Evolutionary conservation across 2,329 filamentous ascomycete genomes (phyloP).

Genomic region (Leptographium wingfieldii): DNA sequence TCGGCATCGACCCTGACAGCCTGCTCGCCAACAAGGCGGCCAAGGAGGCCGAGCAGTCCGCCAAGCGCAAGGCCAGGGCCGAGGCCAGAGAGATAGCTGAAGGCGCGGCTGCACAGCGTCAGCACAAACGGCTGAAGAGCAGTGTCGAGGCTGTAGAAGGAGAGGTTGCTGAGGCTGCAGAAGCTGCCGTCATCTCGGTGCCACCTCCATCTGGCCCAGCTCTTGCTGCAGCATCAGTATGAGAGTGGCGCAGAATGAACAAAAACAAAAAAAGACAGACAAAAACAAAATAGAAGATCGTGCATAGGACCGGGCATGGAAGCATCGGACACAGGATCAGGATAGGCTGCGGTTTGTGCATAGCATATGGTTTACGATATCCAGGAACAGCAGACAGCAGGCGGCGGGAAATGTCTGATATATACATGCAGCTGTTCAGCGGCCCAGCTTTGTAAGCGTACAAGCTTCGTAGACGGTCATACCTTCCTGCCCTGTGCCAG

Average conservation of each 20-base stretch:
- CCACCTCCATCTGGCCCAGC: background rate
- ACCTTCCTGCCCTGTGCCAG: conserved; percentile 49
- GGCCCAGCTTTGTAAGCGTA: background rate
- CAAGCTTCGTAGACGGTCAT: background rate
- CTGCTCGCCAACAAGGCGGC: conserved; percentile 26
- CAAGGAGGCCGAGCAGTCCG: conserved; percentile 18
- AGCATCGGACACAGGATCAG: conserved; percentile 1
- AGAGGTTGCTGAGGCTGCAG: background rate
- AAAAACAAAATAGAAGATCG: background rate
- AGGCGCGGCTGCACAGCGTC: background rate
- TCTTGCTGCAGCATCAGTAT: background rate
- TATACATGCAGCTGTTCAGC: background rate
- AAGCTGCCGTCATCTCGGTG: background rate
- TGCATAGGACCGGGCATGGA: conserved; percentile 11
- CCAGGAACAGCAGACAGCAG: background rate
- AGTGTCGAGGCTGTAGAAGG: background rate
- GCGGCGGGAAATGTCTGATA: background rate
- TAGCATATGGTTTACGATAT: conserved; percentile 2
- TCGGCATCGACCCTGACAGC: conserved; percentile 40
- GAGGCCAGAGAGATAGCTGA: conserved; percentile 2
- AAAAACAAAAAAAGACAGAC: background rate
- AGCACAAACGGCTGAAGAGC: background rate
- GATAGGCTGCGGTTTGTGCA: background rate
- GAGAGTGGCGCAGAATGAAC: background rate
- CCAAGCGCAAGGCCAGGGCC: conserved; percentile 24